Base-by-base conservation (phyloP, 2,329 filamentous ascomycete genomes). In the Claviceps arundinis region DNA sequence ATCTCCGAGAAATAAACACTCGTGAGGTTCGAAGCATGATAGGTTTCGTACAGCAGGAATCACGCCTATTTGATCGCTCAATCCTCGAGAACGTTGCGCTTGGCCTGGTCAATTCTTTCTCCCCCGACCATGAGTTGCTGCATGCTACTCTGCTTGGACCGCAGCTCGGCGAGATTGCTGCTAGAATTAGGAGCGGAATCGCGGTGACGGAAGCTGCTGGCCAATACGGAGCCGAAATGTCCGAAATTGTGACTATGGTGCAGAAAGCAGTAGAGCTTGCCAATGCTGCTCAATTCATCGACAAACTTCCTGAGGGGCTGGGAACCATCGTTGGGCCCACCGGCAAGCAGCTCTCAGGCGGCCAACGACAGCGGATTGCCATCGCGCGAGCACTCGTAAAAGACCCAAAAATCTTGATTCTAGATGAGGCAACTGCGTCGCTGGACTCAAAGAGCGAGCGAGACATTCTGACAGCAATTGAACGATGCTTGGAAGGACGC, bases 341-440 rank as follows among this genome's bases (percentile, higher is more conserved):
- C 14, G 81, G 80, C 1, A 75, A 77, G 44, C 77, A 79, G 53
- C 65, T 84, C 1, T 81, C 76, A n/a, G 80, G 80, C 34, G 81
- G 81, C 2, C 81, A 85, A 57, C 71, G 78, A 44, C 81, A 84
- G 58, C 73, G 81, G 8, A 70, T 85, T 22, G 76, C 80, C 1
- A 82, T 85, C 53, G 65, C 66, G 8, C 61, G 66, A 13, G 65
- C 65, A 34, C 63, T 70, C 46, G 61, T 70, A 22, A 62, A 62
- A 9, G 59, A 66, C 48, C 68, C 68, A 0, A 64, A 67, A 47
- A 78, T 55, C 37, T 68, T 84, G 1, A 74, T 84, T 17, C 64
- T 84, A 1, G 81, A 84, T 56, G 81, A 84, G 62, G 81, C 51
- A 17, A 57, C 54, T 2, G 51, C 53, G 2, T 44, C 41, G 9